Conservation (phyloP, 192 early-diverging fungal species). For the Phlyctochytrium planicorne region DNA sequence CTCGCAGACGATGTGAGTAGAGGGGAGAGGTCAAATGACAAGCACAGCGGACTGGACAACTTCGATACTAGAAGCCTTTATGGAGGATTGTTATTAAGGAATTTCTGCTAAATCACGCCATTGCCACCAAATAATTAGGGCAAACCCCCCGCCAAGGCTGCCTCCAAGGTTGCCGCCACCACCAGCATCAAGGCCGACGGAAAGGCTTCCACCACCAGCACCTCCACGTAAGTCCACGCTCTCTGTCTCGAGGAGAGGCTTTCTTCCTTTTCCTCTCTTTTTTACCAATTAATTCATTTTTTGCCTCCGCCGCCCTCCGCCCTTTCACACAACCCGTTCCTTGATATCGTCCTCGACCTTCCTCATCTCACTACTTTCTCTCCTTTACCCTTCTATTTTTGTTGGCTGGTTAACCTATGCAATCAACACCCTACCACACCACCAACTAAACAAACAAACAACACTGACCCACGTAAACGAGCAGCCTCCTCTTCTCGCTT, state of each 20-base stretch:
- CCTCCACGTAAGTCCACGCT: conserved; percentile 3
- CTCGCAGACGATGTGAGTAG: conserved; percentile 35
- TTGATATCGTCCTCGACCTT: too few relatives aligned
- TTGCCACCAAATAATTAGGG: not conserved
- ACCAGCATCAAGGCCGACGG: not conserved
- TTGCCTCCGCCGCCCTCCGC: too few relatives aligned
- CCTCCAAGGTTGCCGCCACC: not conserved
- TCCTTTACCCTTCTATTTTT: not conserved
- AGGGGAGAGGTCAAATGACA: too few relatives aligned
- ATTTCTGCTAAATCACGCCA: too few relatives aligned
- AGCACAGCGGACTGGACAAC: too few relatives aligned
- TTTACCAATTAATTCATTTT: too few relatives aligned
- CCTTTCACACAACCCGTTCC: too few relatives aligned
- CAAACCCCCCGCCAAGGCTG: conserved; percentile 4
- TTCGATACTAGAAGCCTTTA: too few relatives aligned
- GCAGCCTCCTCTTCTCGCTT: conserved; percentile 46
- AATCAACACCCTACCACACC: not conserved
- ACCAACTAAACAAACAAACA: conserved; percentile 1
- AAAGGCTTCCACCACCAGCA: not conserved
- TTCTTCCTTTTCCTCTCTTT: too few relatives aligned
- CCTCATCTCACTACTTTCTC: not conserved
- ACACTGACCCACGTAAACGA: too few relatives aligned
- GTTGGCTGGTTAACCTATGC: not conserved
- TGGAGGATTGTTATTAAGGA: not conserved
- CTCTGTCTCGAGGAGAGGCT: not conserved